phyloP scores from a whole-genome alignment of 352 stramenopile genomes.

The Saprolegnia diclina region DNA sequence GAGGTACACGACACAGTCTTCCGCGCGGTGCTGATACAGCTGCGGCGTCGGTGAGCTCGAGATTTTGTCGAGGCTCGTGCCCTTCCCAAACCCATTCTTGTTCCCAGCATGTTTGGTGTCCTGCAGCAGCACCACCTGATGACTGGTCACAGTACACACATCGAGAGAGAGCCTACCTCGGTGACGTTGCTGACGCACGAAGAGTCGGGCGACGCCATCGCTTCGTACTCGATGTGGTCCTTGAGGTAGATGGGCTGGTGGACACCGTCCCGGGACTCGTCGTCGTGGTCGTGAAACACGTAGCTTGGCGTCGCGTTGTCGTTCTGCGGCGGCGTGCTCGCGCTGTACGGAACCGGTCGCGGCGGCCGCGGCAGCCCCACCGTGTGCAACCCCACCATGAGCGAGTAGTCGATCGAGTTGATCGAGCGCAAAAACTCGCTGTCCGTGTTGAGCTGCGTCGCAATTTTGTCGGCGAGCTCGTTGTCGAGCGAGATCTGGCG shows the following conservation, averaged over 20 bases:
- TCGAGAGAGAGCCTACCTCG: neutral
- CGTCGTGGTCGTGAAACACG: neutral
- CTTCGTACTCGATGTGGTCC: conserved; percentile 4
- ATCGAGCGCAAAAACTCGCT: conserved; percentile 91
- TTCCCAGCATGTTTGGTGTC: conserved; percentile 24
- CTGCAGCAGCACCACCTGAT: conserved; percentile 5
- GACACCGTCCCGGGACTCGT: neutral
- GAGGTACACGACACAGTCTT: conserved; percentile 89
- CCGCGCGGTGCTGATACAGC: conserved; percentile 19
- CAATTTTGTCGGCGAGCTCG: conserved; percentile 66
- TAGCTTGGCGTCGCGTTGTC: neutral
- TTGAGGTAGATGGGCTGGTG: conserved; percentile 8
- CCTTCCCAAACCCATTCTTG: conserved; percentile 33
- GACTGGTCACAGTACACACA: neutral
- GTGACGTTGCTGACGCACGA: neutral
- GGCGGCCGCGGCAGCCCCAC: conserved; percentile 1
- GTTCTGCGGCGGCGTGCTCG: neutral
- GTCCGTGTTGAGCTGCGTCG: conserved; percentile 84
- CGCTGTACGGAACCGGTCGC: neutral
- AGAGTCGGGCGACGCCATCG: neutral
- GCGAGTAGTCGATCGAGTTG: conserved; percentile 97
- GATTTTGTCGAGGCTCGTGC: conserved; percentile 45
- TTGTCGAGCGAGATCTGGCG: conserved; percentile 61
- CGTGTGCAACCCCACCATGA: conserved; percentile 88
- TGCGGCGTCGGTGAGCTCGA: neutral